Base-by-base conservation (phyloP, 2,329 filamentous ascomycete genomes). In the Gaeumannomyces tritici region DNA sequence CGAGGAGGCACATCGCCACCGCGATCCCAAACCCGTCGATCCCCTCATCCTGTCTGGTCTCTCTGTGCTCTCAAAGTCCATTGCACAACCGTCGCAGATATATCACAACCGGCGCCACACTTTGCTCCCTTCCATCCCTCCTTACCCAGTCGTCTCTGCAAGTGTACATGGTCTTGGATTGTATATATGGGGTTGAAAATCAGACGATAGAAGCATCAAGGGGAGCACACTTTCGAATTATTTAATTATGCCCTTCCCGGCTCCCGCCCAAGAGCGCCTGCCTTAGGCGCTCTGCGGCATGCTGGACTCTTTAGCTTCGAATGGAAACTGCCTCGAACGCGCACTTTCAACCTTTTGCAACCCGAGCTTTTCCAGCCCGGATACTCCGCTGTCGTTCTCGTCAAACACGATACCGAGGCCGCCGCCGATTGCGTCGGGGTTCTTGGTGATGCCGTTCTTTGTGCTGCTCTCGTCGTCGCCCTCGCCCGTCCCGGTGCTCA, bases 371-470 rank as follows among this genome's bases (percentile, higher is more conserved):
- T 75, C 74, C 55, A 75, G 65, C 15, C 71, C 73, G 11, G 72
- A 72, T 61, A 75, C 67, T 31, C 73, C 74, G 67, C 73, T 75
- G 66, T 76, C 74, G 27, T 75, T 71, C 64, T 75, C 74, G 62
- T 71, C 71, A 62, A 74, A 75, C 6, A 72, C 72, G 64, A 77
- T 76, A 21, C 74, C 74, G 0, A 77, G 69, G 12, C 74, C 75
- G 31, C 71, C 70, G 27, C 58, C 58, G 6, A 51, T 51, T 26
- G 27, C 6, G 29, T 64, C 55, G 33, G 29, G 42, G 26, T 28
- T 51, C 47, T 60, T 55, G 26, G 35, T n/a, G 11, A 60, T 21
- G 2, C 58, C 58, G 33, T 42, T 60, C 31, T 35, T 60, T 5
- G 58, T 60, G 15, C 26, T 28, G 26, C 33, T 47, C 59, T 57